Base-by-base conservation (phyloP, 345 rosid species). In the Euphorbia lathyris region DNA sequence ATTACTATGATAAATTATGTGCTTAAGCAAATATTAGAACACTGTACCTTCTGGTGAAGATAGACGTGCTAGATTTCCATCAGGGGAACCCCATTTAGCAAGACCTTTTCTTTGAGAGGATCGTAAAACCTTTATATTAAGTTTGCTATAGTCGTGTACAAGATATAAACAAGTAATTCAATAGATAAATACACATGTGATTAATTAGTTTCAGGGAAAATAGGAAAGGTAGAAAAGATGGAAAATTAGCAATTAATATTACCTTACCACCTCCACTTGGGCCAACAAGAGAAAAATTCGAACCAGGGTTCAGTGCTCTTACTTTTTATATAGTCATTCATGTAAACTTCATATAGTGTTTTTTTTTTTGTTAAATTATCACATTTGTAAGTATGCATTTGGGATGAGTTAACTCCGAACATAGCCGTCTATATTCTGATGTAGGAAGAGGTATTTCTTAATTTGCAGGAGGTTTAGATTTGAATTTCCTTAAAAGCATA, bases 211-310 rank as follows among this genome's bases (percentile, higher is more conserved):
- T 8, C 38, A 8, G 7, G 38, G 47, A 43, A 55, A 59, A 61
- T 56, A 16, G 36, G 3, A 53, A 23, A 14, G 5, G 29, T 9
- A 4, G 48, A 22, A 56, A 9, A 53, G 19, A 58, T 9, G 40
- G 16, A 50, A 59, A 34, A 58, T 48, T 23, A 73, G 40, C 19
- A 52, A 67, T 20, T 7, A 60, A 61, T 69, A 29, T 79, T 86
- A 94, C 96, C 81, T 94, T 94, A 70, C 98, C 98, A 14, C 98
- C 98, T 68, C 98, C 98, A 69, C 97, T 94, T 56, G 95, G 98
- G 69, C 98, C 98, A 27, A 94, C 98, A 42, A 91, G 95, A 25
- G 98, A 97, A 68, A 88, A 84, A 83, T 91, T 94, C 43, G 96
- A 86, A 72, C 91, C 96, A 32, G 97, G 90, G 52, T 79, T 80